A percentile compares a stretch with the other conserved stretches of the same genome.
These are phyloP conservation scores for Blastobotrys attinorum DNA, from an alignment of 805 yeast species.

Conservation along the genomic window DNA sequence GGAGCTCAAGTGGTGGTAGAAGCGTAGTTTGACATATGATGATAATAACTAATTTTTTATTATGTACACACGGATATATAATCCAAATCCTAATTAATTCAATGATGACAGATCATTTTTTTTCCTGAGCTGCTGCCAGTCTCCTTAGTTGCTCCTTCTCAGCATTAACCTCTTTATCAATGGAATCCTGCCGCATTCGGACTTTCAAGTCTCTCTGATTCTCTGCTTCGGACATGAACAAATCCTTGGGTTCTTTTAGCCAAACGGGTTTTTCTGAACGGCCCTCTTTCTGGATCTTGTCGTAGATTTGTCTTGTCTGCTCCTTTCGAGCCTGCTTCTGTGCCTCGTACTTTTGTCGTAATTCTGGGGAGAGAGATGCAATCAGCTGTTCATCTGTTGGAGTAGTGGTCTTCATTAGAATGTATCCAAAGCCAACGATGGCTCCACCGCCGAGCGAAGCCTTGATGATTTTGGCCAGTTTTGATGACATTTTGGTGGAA, in stretches of 20 bases:
- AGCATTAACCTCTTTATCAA: constrained; percentile 5
- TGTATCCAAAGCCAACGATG: constrained; percentile 64
- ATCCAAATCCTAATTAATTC: no score
- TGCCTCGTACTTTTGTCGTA: constrained; percentile 53
- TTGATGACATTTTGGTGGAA: background rate
- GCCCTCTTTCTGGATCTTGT: constrained; percentile 1
- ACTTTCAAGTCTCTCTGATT: constrained; percentile 3
- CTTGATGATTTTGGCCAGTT: constrained; percentile 38
- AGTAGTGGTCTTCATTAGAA: constrained; percentile 62
- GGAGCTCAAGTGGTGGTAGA: constrained; percentile 20
- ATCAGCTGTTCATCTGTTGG: constrained; percentile 82
- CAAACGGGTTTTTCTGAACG: constrained; percentile 1
- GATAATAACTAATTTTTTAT: background rate
- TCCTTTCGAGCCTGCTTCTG: constrained; percentile 13
- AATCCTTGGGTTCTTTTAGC: constrained; percentile 10
- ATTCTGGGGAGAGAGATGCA: constrained; percentile 66
- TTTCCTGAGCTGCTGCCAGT: constrained; percentile 21
- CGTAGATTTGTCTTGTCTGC: constrained; percentile 3
- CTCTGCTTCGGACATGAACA: constrained; percentile 18
- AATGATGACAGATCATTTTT: constrained; percentile 13
- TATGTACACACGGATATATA: constrained; percentile 2
- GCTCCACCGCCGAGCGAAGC: constrained; percentile 55
- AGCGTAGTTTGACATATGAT: background rate
- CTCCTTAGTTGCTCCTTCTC: constrained; percentile 17
- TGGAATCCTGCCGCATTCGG: background rate